These are phyloP conservation scores for Fragaria nilgerrensis DNA, from an alignment of 306 rosid genomes.

Conservation along the genomic window DNA sequence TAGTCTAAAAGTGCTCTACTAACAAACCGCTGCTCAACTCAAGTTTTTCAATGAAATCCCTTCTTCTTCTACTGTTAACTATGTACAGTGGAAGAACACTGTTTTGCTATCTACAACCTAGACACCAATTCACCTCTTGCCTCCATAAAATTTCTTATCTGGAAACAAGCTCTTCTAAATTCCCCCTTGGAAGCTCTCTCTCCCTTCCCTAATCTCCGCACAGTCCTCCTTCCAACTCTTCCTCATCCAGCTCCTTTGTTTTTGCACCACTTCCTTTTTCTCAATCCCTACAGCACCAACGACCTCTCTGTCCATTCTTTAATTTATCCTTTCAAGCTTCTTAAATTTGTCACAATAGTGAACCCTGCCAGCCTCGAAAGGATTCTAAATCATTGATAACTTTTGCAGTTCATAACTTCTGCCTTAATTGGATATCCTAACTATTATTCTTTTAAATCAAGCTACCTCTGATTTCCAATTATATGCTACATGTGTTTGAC, in stretches of 20 bases:
- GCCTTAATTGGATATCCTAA: background rate
- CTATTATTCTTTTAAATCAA: background rate
- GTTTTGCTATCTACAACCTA: background rate
- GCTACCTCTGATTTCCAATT: background rate
- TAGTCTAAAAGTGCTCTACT: too few relatives aligned
- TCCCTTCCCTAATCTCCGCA: background rate
- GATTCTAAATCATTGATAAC: too few relatives aligned
- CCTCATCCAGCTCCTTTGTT: background rate
- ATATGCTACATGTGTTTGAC: background rate
- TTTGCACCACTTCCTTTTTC: background rate
- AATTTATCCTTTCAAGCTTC: too few relatives aligned
- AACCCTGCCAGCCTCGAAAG: too few relatives aligned
- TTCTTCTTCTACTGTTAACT: background rate
- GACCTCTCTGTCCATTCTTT: too few relatives aligned
- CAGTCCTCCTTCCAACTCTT: background rate
- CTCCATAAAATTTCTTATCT: background rate
- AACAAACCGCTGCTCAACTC: too few relatives aligned
- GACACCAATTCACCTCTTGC: background rate
- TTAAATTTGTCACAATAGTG: too few relatives aligned
- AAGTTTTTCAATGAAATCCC: background rate
- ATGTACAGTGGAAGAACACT: background rate
- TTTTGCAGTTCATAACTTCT: too few relatives aligned
- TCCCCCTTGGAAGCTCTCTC: background rate
- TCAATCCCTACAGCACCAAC: too few relatives aligned
- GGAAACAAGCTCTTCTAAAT: too few relatives aligned